Percentiles rank a stretch among this genome's conserved stretches.
phyloP scores from a whole-genome alignment of 306 rosid genomes.

The Benincasa hispida region DNA sequence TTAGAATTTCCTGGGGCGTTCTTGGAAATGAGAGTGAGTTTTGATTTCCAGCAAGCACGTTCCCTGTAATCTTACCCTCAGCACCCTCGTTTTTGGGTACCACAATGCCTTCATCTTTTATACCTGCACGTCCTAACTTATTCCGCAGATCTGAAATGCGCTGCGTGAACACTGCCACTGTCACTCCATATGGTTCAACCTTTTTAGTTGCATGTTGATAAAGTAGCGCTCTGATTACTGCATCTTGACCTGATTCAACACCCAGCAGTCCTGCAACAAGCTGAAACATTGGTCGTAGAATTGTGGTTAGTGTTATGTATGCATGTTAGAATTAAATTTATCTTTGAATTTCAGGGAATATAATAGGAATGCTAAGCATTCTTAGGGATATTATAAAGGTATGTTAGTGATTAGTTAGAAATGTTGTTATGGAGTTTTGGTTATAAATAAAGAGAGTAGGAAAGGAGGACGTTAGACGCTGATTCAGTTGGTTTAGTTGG shows the following conservation, averaged over 20 bases:
- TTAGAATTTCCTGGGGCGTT: constrained; percentile 53
- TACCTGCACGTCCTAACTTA: constrained; percentile 33
- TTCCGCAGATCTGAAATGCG: constrained; percentile 47
- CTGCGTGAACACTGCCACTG: constrained; percentile 50
- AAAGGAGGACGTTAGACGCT: no score
- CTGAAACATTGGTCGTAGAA: constrained; percentile 15
- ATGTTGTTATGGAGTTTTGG: no score
- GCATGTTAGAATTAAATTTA: neutral
- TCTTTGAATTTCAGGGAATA: neutral
- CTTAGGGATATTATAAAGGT: no score
- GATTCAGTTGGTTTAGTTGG: no score
- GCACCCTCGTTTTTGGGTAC: constrained; percentile 27
- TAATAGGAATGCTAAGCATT: no score
- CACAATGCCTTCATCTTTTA: constrained; percentile 69
- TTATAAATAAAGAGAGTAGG: no score
- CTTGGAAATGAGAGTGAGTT: constrained; percentile 41
- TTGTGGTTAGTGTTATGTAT: neutral
- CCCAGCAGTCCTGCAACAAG: constrained; percentile 70
- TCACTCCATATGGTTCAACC: constrained; percentile 38
- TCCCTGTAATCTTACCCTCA: constrained; percentile 32
- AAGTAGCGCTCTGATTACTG: constrained; percentile 45
- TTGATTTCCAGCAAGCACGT: constrained; percentile 43
- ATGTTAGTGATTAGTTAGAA: no score
- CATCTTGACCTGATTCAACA: constrained; percentile 74
- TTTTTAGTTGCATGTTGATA: constrained; percentile 8